Base-by-base conservation (phyloP, 345 rosid species). In the Brassica rapa region DNA sequence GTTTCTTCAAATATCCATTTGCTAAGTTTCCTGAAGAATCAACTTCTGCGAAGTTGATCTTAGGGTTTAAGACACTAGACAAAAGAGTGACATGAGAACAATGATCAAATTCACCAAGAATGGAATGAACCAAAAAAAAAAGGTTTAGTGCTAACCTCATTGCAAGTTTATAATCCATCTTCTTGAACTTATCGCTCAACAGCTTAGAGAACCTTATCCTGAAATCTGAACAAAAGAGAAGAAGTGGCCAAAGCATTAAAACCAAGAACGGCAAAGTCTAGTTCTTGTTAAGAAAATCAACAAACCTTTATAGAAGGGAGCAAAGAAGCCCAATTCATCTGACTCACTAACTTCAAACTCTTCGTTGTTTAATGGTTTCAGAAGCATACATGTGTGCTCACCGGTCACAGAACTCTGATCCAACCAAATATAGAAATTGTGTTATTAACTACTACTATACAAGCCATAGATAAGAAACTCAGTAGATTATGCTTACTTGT, bases 151-250 rank as follows among this genome's bases (percentile, higher is more conserved):
- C 85, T 77, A 69, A 91, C 99, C 98, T 95, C 98, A 93, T 89
- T 32, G 94, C 94, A 81, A 95, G 94, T 84, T 91, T 95, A 73
- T 89, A 91, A 72, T 95, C 96, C 94, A 95, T 89, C 72, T 75
- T 72, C 71, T 83, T 84, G 80, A 91, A 91, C 78, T 84, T 78
- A 49, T 77, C 86, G 67, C 82, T 72, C 77, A 95, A 79, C 19
- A 86, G 88, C 74, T 90, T 85, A 64, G 87, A 80, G 76, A 95
- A 95, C 66, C 85, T 85, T 80, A 59, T 82, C 88, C 81, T 95
- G 86, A 93, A 95, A 75, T 89, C 99, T 95, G 85, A 43, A 80
- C 51, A 76, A 80, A 83, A 84, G 87, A 91, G 64, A 55, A 51
- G 57, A 77, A 56, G 53, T 61, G 68, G 63, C 53, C 57, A 80